Conservation (phyloP, 768 basidiomycete genomes). For the Boletus bicolor region DNA sequence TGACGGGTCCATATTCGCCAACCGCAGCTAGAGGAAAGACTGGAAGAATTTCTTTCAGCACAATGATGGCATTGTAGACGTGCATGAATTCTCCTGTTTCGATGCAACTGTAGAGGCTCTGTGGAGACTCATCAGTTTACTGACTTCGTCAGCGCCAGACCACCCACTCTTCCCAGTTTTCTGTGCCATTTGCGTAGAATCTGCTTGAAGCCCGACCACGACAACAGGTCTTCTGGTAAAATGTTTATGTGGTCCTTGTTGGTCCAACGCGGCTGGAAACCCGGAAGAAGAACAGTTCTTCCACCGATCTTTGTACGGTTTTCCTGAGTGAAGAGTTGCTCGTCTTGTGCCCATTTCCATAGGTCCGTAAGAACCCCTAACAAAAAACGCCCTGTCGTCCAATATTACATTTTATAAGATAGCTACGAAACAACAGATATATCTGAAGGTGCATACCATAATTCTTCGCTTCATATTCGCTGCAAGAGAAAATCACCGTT, state of each 20-base stretch:
- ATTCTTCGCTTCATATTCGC: conserved; percentile 94
- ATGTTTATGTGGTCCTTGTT: conserved; percentile 41
- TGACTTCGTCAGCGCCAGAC: not conserved
- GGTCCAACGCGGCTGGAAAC: conserved; percentile 56
- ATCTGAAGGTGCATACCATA: conserved; percentile 55
- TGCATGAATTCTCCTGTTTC: conserved; percentile 93
- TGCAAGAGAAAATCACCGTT: conserved; percentile 85
- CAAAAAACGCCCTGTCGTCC: conserved; percentile 74
- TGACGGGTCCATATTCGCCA: conserved; percentile 47
- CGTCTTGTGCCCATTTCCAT: conserved; percentile 75
- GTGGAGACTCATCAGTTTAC: conserved; percentile 2
- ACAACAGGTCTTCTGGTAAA: conserved; percentile 51
- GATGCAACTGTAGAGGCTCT: conserved; percentile 82
- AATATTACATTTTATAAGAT: conserved; percentile 1
- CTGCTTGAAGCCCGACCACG: conserved; percentile 67
- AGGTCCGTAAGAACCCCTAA: conserved; percentile 75
- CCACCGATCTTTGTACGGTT: conserved; percentile 64
- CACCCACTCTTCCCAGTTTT: conserved; percentile 63
- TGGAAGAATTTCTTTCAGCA: conserved; percentile 86
- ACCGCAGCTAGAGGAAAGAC: conserved; percentile 78
- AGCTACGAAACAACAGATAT: not conserved
- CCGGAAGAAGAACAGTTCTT: conserved; percentile 61
- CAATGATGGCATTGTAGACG: conserved; percentile 93
- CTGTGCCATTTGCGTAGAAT: conserved; percentile 83
- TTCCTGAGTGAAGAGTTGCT: conserved; percentile 67